phyloP scores from a whole-genome alignment of 176 grass and related monocot species.

The Oryza brachyantha region DNA sequence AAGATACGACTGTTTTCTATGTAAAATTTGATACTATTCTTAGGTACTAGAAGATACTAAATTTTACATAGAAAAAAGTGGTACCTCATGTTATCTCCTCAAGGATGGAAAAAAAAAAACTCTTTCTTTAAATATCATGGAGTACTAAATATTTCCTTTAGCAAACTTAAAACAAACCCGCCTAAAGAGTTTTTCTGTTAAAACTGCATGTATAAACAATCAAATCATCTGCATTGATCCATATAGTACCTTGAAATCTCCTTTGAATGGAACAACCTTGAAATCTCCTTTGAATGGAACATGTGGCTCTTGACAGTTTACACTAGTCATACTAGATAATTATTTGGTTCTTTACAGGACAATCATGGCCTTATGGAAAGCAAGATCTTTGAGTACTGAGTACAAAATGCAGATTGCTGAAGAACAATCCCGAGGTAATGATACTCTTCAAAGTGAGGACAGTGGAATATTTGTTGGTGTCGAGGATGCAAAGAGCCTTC shows the following conservation, averaged over 20 bases:
- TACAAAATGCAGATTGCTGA: constrained; percentile 72
- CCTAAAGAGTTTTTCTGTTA: neutral
- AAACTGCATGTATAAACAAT: neutral
- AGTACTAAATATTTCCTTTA: neutral
- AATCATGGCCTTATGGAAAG: constrained; percentile 94
- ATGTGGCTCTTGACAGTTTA: constrained; percentile 11
- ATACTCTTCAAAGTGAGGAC: constrained; percentile 58
- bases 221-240: neutral
- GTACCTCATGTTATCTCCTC: too few relatives aligned
- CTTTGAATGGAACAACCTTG: too few relatives aligned
- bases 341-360: constrained; percentile 55
- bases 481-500: constrained; percentile 61
- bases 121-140: too few relatives aligned
- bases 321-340: constrained; percentile 17
- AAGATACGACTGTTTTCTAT: too few relatives aligned
- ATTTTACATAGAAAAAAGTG: too few relatives aligned
- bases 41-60: too few relatives aligned
- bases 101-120: too few relatives aligned
- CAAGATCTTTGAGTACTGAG: constrained; percentile 70
- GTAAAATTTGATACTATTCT: too few relatives aligned
- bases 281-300: constrained; percentile 28
- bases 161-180: constrained; percentile 5
- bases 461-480: constrained; percentile 68
- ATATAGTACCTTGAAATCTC: constrained; percentile 34
- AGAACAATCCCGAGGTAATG: constrained; percentile 60